Conservation (phyloP, 768 basidiomycete species). For the Tulasnella sp. region DNA sequence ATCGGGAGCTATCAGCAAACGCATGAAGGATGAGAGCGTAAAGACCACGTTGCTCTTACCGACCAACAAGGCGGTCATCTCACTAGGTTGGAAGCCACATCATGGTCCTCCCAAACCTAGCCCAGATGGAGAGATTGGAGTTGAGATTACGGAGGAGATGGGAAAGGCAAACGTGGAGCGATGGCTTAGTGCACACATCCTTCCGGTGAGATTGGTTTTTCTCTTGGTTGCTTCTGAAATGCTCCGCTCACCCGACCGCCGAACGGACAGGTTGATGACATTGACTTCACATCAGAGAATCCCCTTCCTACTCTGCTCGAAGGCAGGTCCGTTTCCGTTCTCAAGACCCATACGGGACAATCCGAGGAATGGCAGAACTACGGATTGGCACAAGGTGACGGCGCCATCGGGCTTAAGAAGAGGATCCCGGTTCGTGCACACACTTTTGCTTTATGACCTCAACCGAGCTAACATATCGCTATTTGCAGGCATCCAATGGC, state of each 20-base stretch:
- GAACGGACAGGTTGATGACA: background rate
- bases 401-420: constrained; percentile 47
- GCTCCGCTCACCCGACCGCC: background rate
- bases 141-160: constrained; percentile 52
- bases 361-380: constrained; percentile 50
- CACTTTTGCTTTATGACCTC: background rate
- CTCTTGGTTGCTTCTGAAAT: background rate
- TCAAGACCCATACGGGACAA: constrained; percentile 38
- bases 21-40: constrained; percentile 16
- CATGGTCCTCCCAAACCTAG: constrained; percentile 30
- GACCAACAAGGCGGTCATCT: constrained; percentile 84
- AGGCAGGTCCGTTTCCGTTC: constrained; percentile 56
- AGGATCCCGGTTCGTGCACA: constrained; percentile 55
- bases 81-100: constrained; percentile 69
- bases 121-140: constrained; percentile 22
- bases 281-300: background rate
- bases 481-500: constrained; percentile 51
- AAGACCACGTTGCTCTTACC: constrained; percentile 69
- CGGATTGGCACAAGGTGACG: constrained; percentile 46
- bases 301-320: constrained; percentile 49
- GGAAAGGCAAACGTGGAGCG: constrained; percentile 65
- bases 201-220: constrained; percentile 55
- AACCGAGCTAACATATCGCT: background rate
- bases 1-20: background rate
- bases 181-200: constrained; percentile 80